These are phyloP conservation scores for Vitis hybrid DNA, from an alignment of 177 flowering plant species.

Conservation along the genomic window DNA sequence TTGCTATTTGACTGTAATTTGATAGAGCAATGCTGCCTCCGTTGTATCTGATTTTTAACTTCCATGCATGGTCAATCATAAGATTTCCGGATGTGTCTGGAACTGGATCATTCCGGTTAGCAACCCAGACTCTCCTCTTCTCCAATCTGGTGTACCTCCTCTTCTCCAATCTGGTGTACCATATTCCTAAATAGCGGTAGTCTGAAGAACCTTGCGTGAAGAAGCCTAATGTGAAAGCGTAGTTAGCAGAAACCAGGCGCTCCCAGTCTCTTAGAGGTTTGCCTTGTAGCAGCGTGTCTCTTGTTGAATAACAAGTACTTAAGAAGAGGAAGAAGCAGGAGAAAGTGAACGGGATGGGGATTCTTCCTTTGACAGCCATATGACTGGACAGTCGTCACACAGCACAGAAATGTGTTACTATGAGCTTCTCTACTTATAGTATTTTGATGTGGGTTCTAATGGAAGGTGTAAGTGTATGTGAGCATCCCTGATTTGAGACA, in stretches of 20 bases:
- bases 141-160: background rate
- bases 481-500: no score
- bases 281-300: no score
- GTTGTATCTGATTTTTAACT: background rate
- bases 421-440: no score
- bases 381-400: no score
- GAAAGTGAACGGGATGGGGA: no score
- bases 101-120: constrained; percentile 9
- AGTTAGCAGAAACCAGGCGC: background rate
- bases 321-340: no score
- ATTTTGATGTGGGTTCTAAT: no score
- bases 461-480: no score
- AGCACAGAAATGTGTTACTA: no score
- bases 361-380: no score
- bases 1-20: background rate
- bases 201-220: background rate
- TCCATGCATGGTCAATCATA: background rate
- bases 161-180: background rate
- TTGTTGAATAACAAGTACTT: no score
- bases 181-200: constrained; percentile 1
- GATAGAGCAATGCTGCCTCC: background rate
- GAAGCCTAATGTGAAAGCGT: constrained; percentile 1
- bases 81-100: background rate
- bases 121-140: background rate
- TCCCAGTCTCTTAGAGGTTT: no score